Base-by-base conservation (phyloP, 2,329 filamentous ascomycete genomes). In the Ceratocystiopsis minuta region DNA sequence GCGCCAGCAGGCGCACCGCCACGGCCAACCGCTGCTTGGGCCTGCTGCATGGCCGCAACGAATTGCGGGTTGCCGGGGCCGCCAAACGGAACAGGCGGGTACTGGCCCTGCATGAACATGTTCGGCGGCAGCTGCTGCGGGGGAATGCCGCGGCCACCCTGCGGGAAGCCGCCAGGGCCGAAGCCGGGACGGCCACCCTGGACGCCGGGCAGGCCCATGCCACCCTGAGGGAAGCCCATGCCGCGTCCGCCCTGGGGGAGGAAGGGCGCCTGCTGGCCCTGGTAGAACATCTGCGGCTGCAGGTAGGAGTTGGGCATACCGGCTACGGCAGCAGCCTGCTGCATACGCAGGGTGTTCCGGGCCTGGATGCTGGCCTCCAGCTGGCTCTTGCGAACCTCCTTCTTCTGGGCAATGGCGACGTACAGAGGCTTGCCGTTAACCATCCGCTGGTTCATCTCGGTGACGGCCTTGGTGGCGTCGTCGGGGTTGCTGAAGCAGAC, bases 361-460 rank as follows among this genome's bases (percentile, higher is more conserved):
- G 90, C 88, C 69, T 96, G 90, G 63, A 98, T 98, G 65, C 85
- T 95, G 55, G 88, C 88, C 72, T 98, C 90, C 53, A 98, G 84
- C 72, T 96, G 90, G 69, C 78, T 94, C 77, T 95, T 94, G 65
- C 90, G 87, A 56, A 98, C 88, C 65, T 98, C 90, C 78, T 98
- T 98, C 67, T 90, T 88, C 73, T 98, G 90, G 50, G 90, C 90
- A 51, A 98, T 76, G 54, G 90, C 90, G 55, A 98, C 90, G 59
- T 98, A 98, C 47, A 98, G 73, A 44, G 90, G 90, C 78, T 98
- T 98, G 67, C 75, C 75, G 62, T 87, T 81, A 53, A 96, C 72
- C 90, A 98, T 98, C 64, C 90, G 86, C 72, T 96, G 88, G 72
- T 98, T 98, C 85, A 96, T 95, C 65, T 98, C 90, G 47, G 87